Evolutionary conservation across 441 rosid species (phyloP), one percentile per base, ranked within the genome.

Genomic region (Brassica hybrid): DNA sequence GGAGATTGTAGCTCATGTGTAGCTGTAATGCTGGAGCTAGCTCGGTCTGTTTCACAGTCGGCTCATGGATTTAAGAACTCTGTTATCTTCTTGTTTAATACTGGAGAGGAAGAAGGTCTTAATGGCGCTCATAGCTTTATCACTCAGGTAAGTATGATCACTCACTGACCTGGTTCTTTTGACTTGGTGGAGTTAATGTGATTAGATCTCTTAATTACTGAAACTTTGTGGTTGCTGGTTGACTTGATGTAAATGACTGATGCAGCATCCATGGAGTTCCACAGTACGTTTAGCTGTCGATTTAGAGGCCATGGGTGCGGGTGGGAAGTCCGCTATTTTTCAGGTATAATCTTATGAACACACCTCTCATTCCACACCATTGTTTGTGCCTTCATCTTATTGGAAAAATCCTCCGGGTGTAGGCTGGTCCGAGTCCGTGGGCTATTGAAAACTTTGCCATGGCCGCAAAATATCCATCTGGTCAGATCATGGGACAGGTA

Each of bases 1-100:
- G 98, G 98, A 71, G 99, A 96, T 85, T 91, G 98, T 82, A 92
- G 97, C 76, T 93, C 99, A 17, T 93, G 97, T 82, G 85, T 96
- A 73, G 89, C 95, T 80, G 99, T 93, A 65, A 96, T 96, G 95
- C 79, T 93, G 85, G 99, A 96, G 79, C 92, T 96, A 83, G 97
- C 98, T 80, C 91, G 98, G 45, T 96, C 91, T 36, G 79, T 87
- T 82, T 96, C 98, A 68, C 99, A 93, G 78, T 89, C 91, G 87
- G 99, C 98, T 76, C 97, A 96, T 79, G 92, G 98, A 63, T 93
- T 96, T 77, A 93, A 92, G 85, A 88, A 91, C 84, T 86, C 89
- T 67, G 83, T 96, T 64, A 87, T 96, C 81, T 56, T 56, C n/a
- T 56, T 56, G 61, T 56, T 56, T 1, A 56, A 56, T 18, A 56